These are phyloP conservation scores for Rubroboletus satanas DNA, from an alignment of 768 basidiomycete species.

Conservation along the genomic window DNA sequence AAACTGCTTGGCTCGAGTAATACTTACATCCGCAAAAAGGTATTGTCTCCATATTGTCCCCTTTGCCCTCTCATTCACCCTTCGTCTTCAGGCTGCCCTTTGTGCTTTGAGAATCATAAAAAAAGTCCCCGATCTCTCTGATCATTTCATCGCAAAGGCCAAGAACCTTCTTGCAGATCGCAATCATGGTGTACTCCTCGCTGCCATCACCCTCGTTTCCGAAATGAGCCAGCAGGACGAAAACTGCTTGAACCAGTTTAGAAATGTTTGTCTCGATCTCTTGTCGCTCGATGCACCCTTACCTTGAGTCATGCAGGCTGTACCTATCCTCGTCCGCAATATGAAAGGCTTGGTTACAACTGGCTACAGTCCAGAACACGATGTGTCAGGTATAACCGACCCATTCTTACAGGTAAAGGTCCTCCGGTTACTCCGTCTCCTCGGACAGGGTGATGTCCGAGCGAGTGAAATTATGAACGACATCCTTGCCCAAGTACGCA, in stretches of 20 bases:
- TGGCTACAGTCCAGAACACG: constrained; percentile 97
- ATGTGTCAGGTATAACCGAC: constrained; percentile 98
- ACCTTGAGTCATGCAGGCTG: constrained; percentile 53
- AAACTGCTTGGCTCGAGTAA: constrained; percentile 96
- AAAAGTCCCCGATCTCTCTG: constrained; percentile 92
- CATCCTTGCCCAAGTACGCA: constrained; percentile 83
- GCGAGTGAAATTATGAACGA: constrained; percentile 98
- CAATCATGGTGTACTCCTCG: constrained; percentile 92
- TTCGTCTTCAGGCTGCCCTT: constrained; percentile 69
- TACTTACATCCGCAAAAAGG: constrained; percentile 99
- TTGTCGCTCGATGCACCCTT: constrained; percentile 3
- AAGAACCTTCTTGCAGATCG: constrained; percentile 91
- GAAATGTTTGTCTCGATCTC: constrained; percentile 59
- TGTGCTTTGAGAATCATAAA: constrained; percentile 93
- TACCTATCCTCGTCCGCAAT: constrained; percentile 90
- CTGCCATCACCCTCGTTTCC: constrained; percentile 90
- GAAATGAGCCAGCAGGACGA: constrained; percentile 89
- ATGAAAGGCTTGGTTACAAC: constrained; percentile 93
- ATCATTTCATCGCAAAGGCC: constrained; percentile 85
- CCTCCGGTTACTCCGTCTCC: constrained; percentile 79
- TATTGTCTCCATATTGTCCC: constrained; percentile 23
- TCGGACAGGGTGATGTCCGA: constrained; percentile 78
- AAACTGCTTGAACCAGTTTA: constrained; percentile 75
- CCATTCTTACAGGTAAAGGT: constrained; percentile 95
- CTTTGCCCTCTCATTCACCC: background rate